phyloP scores from a whole-genome alignment of 2,329 filamentous ascomycete species.

The Exophiala sp. region DNA sequence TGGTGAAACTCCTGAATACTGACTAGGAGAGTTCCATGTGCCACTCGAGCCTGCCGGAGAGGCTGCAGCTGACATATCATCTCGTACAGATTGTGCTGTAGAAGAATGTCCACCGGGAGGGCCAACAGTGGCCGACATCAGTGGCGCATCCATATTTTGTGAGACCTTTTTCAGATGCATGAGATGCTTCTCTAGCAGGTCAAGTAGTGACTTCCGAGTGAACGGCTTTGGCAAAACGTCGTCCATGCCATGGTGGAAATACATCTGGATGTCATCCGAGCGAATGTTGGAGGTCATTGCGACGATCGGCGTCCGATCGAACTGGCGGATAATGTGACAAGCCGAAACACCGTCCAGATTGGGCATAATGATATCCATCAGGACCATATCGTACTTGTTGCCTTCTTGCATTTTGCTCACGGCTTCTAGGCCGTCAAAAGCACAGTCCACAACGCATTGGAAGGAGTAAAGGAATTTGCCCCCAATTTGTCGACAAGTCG shows the following conservation, averaged over 20 bases:
- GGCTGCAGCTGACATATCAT: conserved; percentile 61
- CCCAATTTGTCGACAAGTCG: conserved; percentile 63
- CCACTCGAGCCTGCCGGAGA: conserved; percentile 57
- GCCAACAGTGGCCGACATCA: conserved; percentile 29
- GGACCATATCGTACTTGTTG: conserved; percentile 65
- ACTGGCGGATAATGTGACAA: conserved; percentile 86
- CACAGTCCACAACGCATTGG: conserved; percentile 60
- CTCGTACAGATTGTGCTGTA: conserved; percentile 56
- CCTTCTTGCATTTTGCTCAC: conserved; percentile 76
- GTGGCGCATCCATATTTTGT: conserved; percentile 53
- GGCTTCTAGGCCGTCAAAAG: conserved; percentile 83
- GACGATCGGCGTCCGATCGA: conserved; percentile 80
- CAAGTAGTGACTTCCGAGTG: conserved; percentile 79
- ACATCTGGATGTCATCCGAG: conserved; percentile 93
- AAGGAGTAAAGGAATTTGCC: conserved; percentile 66
- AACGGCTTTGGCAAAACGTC: conserved; percentile 97
- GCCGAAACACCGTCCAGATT: conserved; percentile 92
- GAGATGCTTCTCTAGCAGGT: conserved; percentile 84
- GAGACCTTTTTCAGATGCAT: conserved; percentile 72
- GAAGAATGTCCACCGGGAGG: conserved; percentile 51
- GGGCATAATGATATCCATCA: conserved; percentile 98
- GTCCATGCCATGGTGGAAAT: conserved; percentile 97
- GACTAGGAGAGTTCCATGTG: conserved; percentile 63
- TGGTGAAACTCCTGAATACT: conserved; percentile 57
- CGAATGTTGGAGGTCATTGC: conserved; percentile 99